Evolutionary conservation across 1,139 yeast genomes (phyloP).

Genomic region (Williopsis jadinii): DNA sequence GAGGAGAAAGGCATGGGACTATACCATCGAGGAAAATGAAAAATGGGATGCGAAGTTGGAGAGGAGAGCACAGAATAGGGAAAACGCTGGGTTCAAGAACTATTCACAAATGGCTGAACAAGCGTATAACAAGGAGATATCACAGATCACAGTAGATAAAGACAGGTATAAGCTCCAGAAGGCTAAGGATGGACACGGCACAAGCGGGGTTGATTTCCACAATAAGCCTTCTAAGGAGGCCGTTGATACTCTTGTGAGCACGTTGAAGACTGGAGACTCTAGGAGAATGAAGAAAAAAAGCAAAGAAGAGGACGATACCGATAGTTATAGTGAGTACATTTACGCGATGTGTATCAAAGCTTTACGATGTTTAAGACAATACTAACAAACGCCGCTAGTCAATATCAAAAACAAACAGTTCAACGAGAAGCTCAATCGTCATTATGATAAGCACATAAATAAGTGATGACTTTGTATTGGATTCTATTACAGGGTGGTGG

Average conservation of each 20-base stretch:
- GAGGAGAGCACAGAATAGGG: slow-evolving; percentile 18
- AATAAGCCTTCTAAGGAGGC: slow-evolving; percentile 33
- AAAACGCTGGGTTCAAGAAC: slow-evolving; percentile 20
- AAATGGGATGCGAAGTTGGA: slow-evolving; percentile 48
- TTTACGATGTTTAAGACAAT: too few species aligned
- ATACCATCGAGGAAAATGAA: slow-evolving; percentile 64
- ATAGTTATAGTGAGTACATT: slow-evolving; percentile 14
- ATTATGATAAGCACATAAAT: slow-evolving; percentile 36
- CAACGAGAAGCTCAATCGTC: slow-evolving; percentile 62
- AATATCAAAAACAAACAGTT: slow-evolving; percentile 77
- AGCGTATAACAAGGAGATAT: slow-evolving; percentile 23
- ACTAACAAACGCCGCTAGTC: slow-evolving; percentile 28
- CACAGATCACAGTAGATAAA: slow-evolving; percentile 24
- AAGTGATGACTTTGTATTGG: neutral
- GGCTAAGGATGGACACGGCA: slow-evolving; percentile 19
- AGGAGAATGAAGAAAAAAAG: slow-evolving; percentile 28
- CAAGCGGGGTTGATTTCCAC: slow-evolving; percentile 6
- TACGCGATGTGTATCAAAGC: neutral
- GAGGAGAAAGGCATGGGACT: slow-evolving; percentile 45
- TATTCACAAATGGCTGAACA: slow-evolving; percentile 47
- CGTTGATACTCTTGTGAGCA: slow-evolving; percentile 33
- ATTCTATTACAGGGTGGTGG: neutral
- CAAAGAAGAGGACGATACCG: slow-evolving; percentile 29
- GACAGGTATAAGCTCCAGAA: slow-evolving; percentile 31
- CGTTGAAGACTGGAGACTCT: slow-evolving; percentile 27